Base-by-base conservation (phyloP, 352 stramenopile genomes). In the Aphanomyces euteiches region DNA sequence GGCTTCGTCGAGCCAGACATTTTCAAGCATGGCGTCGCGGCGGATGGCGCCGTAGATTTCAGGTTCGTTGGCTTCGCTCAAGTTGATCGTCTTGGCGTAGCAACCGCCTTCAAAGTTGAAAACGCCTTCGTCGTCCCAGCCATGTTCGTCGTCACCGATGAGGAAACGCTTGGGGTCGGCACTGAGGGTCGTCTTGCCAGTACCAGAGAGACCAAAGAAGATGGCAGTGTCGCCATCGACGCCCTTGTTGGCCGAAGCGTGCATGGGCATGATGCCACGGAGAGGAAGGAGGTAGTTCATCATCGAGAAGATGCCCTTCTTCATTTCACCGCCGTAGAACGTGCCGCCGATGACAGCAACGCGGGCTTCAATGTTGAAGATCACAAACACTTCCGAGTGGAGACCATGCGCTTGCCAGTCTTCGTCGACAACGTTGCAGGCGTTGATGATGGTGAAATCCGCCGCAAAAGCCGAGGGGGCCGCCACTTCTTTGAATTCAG, bases 41-140 rank as follows among this genome's bases (percentile, higher is more conserved):
- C 74, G 71, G 65, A 83, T 84, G 12, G 75, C 78, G 63, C 78
- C 79, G 78, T 96, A 98, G 72, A 99, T 99, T 67, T 98, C 92
- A 17, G 96, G 95, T 74, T 98, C 96, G 70, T 94, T 98, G 74
- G 96, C 83, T 73, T 92, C 83, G 47, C 74, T 85, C 48, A 98
- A 79, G 73, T 98, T 93, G 75, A 98, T 98, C 17, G 92, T 98
- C 87, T 98, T 98, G 72, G 96, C 96, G 79, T 98, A 98, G 82
- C 96, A 98, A 41, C 96, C 96, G 70, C 96, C 96, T 78, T 98
- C 96, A 83, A 99, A 98, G 84, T 99, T 98, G 81, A 98, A 99
- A 67, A 99, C 86, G 67, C 96, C 95, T 61, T 90, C 74, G 56
- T 83, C 71, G 72, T 85, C 79, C 79, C 79, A 85, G 67, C 77